Percentiles rank a stretch among this genome's conserved stretches.
phyloP scores from a whole-genome alignment of 75 land plant genomes.

The Larix kaempferi region DNA sequence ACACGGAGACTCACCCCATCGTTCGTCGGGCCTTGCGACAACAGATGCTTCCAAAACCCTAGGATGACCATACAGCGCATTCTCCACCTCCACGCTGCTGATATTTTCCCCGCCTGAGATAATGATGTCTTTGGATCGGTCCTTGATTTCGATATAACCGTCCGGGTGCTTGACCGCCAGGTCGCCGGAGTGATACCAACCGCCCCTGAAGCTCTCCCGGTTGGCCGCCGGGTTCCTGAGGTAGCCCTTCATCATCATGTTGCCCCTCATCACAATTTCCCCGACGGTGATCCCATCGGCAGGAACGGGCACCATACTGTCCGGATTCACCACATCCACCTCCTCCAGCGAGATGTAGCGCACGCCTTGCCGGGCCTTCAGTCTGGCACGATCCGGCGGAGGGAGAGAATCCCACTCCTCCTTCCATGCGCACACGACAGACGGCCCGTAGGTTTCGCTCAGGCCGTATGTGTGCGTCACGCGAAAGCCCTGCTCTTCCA shows the following conservation, averaged over 20 bases:
- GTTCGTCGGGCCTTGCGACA: slow-evolving; percentile 79
- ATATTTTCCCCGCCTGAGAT: slow-evolving; percentile 95
- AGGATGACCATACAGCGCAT: slow-evolving; percentile 55
- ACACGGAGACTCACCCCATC: slow-evolving; percentile 95
- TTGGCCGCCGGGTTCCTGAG: slow-evolving; percentile 89
- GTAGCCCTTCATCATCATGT: slow-evolving; percentile 94
- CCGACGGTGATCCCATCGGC: slow-evolving; percentile 76
- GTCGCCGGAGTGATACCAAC: slow-evolving; percentile 94
- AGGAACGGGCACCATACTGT: slow-evolving; percentile 67
- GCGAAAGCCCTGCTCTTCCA: slow-evolving; percentile 69
- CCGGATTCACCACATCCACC: slow-evolving; percentile 60
- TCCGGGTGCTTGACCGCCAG: slow-evolving; percentile 89
- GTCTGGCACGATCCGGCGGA: slow-evolving; percentile 45
- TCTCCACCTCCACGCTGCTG: slow-evolving; percentile 88
- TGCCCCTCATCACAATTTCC: slow-evolving; percentile 86
- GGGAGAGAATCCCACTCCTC: slow-evolving; percentile 83
- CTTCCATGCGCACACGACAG: slow-evolving; percentile 84
- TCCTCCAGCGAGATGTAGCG: slow-evolving; percentile 57
- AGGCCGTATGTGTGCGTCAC: slow-evolving; percentile 94
- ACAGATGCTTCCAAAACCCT: slow-evolving; percentile 73
- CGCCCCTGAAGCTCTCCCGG: slow-evolving; percentile 63
- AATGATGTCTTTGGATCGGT: slow-evolving; percentile 87
- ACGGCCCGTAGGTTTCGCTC: slow-evolving; percentile 92
- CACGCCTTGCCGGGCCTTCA: slow-evolving; percentile 91
- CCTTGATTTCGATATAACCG: slow-evolving; percentile 86